Base-by-base conservation (phyloP, 257 asterid species). In the Nicotiana knightiana region DNA sequence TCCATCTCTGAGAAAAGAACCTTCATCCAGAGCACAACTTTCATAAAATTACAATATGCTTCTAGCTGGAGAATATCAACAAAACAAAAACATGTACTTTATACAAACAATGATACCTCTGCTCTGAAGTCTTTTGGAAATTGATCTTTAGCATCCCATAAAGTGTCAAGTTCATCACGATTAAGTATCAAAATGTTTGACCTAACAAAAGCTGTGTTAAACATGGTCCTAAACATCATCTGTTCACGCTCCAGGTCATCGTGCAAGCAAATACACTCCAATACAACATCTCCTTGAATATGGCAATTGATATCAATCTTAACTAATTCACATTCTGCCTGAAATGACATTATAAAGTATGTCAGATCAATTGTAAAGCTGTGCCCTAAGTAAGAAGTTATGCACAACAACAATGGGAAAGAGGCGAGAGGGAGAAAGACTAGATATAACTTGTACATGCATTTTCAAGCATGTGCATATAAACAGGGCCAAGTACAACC, bases 1-100 rank as follows among this genome's bases (percentile, higher is more conserved):
- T 91, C 99, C 92, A 88, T 89, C 92, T 95, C 99, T 54, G 98
- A 95, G 86, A 95, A 95, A 81, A 95, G 92, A 87, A 95, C 93
- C 99, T 93, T 84, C 87, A 91, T 82, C 76, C 81, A 85, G 71
- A 82, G 66, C 67, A 82, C 73, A 77, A 82, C 63, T 75, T 54
- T 81, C 43, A 70, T 48, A 82, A 55, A 76, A 81, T 57, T 86
- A 87, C 67, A 77, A 58, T 55, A 82, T 70, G 82, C 67, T 61
- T 83, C 66, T 48, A 17, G 77, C 59, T 62, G 80, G 68, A 78
- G 77, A 75, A 70, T 84, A 82, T 57, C 80, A 80, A 53, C 68
- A 81, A 83, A 75, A 51, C 51, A 43, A 7, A 21, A 63, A 68
- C 21, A 73, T 9, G 37, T 62, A 24, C 17, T 9, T 67, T 37